These are phyloP conservation scores for Xylaria sp. DNA, from an alignment of 2,329 filamentous ascomycete genomes.

Conservation along the genomic window DNA sequence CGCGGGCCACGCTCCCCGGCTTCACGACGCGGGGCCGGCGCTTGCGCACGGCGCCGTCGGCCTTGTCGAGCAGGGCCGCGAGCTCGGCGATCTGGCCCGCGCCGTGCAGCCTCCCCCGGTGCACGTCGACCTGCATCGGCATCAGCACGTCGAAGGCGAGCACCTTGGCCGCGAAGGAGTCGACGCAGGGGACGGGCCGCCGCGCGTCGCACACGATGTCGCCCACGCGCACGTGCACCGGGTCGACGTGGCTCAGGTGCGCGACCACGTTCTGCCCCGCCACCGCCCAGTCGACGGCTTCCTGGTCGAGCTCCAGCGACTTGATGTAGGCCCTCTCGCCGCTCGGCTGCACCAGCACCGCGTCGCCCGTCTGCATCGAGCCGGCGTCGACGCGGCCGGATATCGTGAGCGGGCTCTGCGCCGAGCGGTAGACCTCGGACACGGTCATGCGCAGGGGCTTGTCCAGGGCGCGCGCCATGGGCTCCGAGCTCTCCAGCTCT, in stretches of 20 bases:
- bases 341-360: slow-evolving; percentile 77
- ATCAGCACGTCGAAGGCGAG: slow-evolving; percentile 88
- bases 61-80: slow-evolving; percentile 76
- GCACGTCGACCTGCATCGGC: slow-evolving; percentile 87
- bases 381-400: slow-evolving; percentile 86
- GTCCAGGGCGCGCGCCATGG: slow-evolving; percentile 69
- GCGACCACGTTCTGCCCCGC: slow-evolving; percentile 87
- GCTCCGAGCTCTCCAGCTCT: slow-evolving; percentile 81
- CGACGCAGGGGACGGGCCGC: slow-evolving; percentile 69
- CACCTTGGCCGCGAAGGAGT: slow-evolving; percentile 78
- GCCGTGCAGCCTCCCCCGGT: slow-evolving; percentile 80
- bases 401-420: slow-evolving; percentile 81
- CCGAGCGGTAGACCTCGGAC: slow-evolving; percentile 80
- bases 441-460: slow-evolving; percentile 87
- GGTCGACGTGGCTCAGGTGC: slow-evolving; percentile 84
- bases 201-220: slow-evolving; percentile 80
- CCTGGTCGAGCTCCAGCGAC: slow-evolving; percentile 74
- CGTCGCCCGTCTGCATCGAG: slow-evolving; percentile 81
- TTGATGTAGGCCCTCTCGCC: slow-evolving; percentile 81
- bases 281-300: slow-evolving; percentile 82
- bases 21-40: slow-evolving; percentile 85
- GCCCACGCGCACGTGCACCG: slow-evolving; percentile 77
- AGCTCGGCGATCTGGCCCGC: slow-evolving; percentile 75
- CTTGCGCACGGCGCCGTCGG: slow-evolving; percentile 73
- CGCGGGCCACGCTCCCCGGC: no score